Evolutionary conservation across 2,329 filamentous ascomycete species (phyloP), one percentile per base, ranked within the genome.

Genomic region (Hirsutella minnesotensis): DNA sequence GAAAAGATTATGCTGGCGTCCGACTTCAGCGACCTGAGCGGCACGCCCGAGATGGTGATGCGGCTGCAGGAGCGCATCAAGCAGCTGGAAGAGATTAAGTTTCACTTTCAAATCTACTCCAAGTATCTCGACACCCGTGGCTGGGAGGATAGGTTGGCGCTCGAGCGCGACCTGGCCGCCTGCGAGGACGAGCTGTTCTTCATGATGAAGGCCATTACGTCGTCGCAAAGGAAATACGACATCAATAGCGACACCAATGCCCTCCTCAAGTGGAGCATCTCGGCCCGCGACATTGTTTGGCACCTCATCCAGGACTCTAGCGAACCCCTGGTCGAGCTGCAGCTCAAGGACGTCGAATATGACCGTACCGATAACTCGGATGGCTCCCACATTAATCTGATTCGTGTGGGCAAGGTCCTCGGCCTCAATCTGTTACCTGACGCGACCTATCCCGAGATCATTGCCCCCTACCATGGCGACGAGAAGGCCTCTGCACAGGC

Each of bases 1-100:
- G 92, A 98, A 62, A 96, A 95, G 72, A 98, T 99, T 53, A 95
- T 98, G 80, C 77, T 98, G 39, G 92, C 90, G 2, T 96, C 92
- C 0, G 92, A 99, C 63, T 99, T 98, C 58, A 98, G 90, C 60
- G 92, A 99, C 59, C 72, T 99, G 36, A 82, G 87, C 44, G 94
- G 92, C 40, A 86, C 90, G 3, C 92, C 92, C 0, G 86, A 90
- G 58, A 90, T 95, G 79, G 89, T 98, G 24, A 82, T 83, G 57
- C 83, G 81, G 56, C 72, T 98, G 21, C 92, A 99, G 61, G 84
- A 94, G 54, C 83, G 92, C 9, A 95, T 98, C 53, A 78, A 86
- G 40, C 88, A 95, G 58, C 74, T 99, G 19, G 87, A 95, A 57
- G 89, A 95, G 56, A 95, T 99, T 68, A 96, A 96, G 63, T 80